A percentile compares a stretch with the other conserved stretches of the same genome.
phyloP scores from a whole-genome alignment of 768 basidiomycete genomes.

The Nidularia sp. region DNA sequence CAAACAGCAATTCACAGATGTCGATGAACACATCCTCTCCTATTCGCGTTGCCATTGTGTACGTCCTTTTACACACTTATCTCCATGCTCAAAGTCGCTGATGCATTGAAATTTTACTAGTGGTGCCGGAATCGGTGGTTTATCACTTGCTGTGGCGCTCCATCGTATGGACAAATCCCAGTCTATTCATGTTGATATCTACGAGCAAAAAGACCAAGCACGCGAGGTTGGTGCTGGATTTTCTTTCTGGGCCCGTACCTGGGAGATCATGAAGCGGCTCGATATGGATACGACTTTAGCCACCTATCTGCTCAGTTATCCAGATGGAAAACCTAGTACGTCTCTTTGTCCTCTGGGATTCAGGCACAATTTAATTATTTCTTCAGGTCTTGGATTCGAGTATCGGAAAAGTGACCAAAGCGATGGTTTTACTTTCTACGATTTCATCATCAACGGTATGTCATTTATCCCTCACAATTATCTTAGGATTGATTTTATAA shows the following conservation, averaged over 20 bases:
- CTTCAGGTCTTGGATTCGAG: constrained; percentile 15
- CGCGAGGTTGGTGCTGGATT: background rate
- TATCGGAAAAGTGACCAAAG: constrained; percentile 28
- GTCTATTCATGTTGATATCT: background rate
- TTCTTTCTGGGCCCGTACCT: constrained; percentile 1
- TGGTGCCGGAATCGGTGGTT: background rate
- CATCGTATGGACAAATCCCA: background rate
- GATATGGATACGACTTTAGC: constrained; percentile 7
- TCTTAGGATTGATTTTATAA: background rate
- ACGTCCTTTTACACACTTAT: background rate
- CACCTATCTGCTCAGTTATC: constrained; percentile 7
- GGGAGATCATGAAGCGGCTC: constrained; percentile 9
- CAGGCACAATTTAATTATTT: background rate
- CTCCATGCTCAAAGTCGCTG: background rate
- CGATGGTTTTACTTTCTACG: constrained; percentile 23
- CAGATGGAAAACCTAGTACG: constrained; percentile 10
- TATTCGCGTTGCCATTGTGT: background rate
- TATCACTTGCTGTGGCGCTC: background rate
- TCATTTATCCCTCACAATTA: background rate
- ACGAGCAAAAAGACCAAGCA: background rate
- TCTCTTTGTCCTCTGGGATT: background rate
- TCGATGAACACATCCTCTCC: background rate
- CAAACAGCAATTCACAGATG: background rate
- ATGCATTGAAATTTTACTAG: background rate
- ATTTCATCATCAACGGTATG: constrained; percentile 17